These are phyloP conservation scores for Combretum micranthum DNA, from an alignment of 345 rosid genomes.

Conservation along the genomic window DNA sequence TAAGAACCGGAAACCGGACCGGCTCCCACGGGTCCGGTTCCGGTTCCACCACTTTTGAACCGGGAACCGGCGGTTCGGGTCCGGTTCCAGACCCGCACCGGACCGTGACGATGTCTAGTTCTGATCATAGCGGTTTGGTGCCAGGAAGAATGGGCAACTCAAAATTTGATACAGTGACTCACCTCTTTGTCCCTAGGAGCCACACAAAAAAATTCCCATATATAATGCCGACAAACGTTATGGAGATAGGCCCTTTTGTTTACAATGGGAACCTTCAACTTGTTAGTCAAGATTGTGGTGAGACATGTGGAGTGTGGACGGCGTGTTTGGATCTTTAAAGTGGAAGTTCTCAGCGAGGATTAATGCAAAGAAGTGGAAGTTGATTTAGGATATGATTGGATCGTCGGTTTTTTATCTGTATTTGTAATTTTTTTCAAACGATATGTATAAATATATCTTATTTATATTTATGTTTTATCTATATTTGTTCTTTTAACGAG, in stretches of 20 bases:
- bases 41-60: too few species aligned
- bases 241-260: constrained; percentile 81
- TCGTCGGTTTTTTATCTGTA: too few species aligned
- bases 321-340: constrained; percentile 49
- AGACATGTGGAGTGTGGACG: constrained; percentile 78
- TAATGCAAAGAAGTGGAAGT: constrained; percentile 78
- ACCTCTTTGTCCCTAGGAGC: constrained; percentile 92
- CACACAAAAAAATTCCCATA: constrained; percentile 83
- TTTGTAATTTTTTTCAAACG: too few species aligned
- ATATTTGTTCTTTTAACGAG: too few species aligned
- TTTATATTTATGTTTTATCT: too few species aligned
- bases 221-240: constrained; percentile 43
- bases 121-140: constrained; percentile 70
- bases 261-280: constrained; percentile 72
- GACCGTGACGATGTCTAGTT: too few species aligned
- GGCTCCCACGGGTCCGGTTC: too few species aligned
- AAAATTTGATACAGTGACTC: constrained; percentile 84
- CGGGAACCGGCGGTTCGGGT: too few species aligned
- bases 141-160: constrained; percentile 64
- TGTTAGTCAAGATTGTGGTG: constrained; percentile 92
- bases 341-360: constrained; percentile 53
- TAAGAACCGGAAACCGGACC: too few species aligned
- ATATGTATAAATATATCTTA: too few species aligned
- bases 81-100: too few species aligned
- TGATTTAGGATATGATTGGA: too few species aligned